Evolutionary conservation across 208 protist genomes (phyloP).

Genomic region (Wallacemonas rigidus): DNA sequence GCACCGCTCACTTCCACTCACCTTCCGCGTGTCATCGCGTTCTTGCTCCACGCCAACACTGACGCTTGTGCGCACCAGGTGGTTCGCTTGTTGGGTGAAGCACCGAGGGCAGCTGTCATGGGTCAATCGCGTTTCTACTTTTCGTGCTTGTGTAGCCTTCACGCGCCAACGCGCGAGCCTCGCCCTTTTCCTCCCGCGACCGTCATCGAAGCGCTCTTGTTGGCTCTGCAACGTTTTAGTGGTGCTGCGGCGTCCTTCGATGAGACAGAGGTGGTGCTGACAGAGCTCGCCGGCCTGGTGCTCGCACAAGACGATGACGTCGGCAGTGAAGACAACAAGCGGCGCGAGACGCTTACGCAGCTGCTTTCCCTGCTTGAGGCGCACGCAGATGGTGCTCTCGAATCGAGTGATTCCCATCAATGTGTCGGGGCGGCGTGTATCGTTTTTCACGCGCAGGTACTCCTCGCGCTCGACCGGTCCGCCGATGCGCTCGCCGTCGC

Average conservation of each 20-base stretch:
- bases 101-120: background rate
- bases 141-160: slow-evolving; percentile 12
- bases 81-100: background rate
- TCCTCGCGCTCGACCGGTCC: background rate
- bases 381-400: background rate
- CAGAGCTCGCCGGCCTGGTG: background rate
- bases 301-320: background rate
- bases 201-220: background rate
- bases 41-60: slow-evolving; percentile 5
- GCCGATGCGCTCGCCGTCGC: background rate
- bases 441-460: background rate
- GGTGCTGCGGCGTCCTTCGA: background rate
- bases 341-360: background rate
- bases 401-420: background rate
- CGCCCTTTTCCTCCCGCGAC: background rate
- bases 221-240: slow-evolving; percentile 4
- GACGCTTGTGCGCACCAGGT: background rate
- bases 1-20: background rate
- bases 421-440: background rate
- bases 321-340: background rate
- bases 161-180: background rate
- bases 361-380: background rate
- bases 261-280: slow-evolving; percentile 20
- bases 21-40: background rate
- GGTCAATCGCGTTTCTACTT: background rate